Evolutionary conservation across 768 basidiomycete species (phyloP).

Genomic region (Botryobasidium botryosum): DNA sequence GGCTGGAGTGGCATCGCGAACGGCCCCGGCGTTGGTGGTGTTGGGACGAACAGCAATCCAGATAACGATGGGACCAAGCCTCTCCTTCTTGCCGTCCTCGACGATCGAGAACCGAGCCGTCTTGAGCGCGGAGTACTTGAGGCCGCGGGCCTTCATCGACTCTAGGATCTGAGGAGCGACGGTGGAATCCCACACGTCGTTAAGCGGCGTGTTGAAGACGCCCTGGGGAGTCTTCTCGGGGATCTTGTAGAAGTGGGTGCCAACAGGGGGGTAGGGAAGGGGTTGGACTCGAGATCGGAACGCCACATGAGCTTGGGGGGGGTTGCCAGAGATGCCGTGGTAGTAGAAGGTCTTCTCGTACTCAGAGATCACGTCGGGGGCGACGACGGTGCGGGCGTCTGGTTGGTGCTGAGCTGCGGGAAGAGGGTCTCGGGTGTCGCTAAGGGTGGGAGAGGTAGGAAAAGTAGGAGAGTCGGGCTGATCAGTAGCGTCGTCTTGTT

Average conservation of each 20-base stretch:
- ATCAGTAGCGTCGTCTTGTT: not conserved
- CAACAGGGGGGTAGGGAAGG: constrained; percentile 2
- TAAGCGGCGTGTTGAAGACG: not conserved
- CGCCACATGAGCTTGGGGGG: not conserved
- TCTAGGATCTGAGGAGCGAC: constrained; percentile 7
- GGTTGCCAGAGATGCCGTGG: constrained; percentile 1
- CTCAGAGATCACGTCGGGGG: not conserved
- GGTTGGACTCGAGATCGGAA: constrained; percentile 2
- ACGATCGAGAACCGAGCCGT: constrained; percentile 3
- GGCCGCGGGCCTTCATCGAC: not conserved
- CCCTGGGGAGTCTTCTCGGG: constrained; percentile 2
- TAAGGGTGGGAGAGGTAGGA: not conserved
- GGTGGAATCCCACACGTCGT: constrained; percentile 1
- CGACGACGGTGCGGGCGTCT: constrained; percentile 4
- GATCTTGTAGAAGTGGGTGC: not conserved
- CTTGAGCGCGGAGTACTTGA: constrained; percentile 1
- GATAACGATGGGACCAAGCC: constrained; percentile 1
- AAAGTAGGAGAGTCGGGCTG: not conserved
- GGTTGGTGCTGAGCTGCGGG: not conserved
- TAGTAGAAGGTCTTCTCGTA: not conserved
- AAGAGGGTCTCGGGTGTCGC: too few species aligned
- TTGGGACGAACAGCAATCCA: constrained; percentile 6
- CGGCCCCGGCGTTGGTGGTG: constrained; percentile 3
- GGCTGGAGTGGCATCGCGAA: not conserved
- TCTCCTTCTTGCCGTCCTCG: constrained; percentile 2